These are phyloP conservation scores for Xylaria sp. DNA, from an alignment of 2,329 filamentous ascomycete genomes.

Conservation along the genomic window DNA sequence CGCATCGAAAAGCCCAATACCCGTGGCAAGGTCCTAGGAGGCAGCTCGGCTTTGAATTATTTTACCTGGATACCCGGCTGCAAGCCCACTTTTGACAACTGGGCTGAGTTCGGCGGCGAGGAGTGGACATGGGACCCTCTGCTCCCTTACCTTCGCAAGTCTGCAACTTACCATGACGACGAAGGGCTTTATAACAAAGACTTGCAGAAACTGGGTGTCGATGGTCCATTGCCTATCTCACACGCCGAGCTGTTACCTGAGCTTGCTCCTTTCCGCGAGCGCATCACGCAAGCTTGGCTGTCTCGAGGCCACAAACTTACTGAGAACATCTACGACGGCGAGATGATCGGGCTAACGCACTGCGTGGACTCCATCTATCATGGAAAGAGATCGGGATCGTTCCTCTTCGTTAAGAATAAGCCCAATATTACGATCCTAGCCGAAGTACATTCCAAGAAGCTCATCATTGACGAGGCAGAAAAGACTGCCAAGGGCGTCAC, in stretches of 20 bases:
- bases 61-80: constrained; percentile 72
- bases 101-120: constrained; percentile 78
- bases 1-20: constrained; percentile 73
- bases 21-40: constrained; percentile 68
- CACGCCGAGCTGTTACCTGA: constrained; percentile 66
- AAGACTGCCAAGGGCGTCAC: constrained; percentile 57
- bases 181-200: constrained; percentile 56
- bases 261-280: constrained; percentile 61
- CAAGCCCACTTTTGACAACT: constrained; percentile 71
- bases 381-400: constrained; percentile 64
- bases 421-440: constrained; percentile 65
- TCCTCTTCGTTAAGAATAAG: constrained; percentile 59
- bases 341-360: constrained; percentile 64
- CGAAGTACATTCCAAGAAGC: constrained; percentile 61
- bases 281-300: constrained; percentile 63
- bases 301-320: constrained; percentile 62
- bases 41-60: constrained; percentile 70
- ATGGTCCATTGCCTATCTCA: constrained; percentile 64
- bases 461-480: constrained; percentile 61
- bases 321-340: constrained; percentile 67
- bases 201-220: constrained; percentile 61
- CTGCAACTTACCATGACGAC: constrained; percentile 69
- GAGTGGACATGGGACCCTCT: constrained; percentile 67
- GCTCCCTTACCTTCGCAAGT: constrained; percentile 38
- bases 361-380: constrained; percentile 68